Percentiles rank a stretch among this genome's conserved stretches.
Evolutionary conservation across 306 rosid genomes (phyloP).

Genomic region (Trichosanthes truncata): DNA sequence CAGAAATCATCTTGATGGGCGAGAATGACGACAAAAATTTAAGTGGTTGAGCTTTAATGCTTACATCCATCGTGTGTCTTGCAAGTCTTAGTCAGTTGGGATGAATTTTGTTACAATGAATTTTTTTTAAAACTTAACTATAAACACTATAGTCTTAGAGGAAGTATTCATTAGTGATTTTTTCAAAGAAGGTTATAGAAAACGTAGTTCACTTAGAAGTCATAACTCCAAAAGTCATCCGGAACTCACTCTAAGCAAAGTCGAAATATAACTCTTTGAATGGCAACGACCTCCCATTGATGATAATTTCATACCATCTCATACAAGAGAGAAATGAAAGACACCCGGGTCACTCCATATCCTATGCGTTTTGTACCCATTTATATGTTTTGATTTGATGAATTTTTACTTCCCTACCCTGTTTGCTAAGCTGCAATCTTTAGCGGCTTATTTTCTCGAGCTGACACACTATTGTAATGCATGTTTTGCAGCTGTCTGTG

Average conservation of each 20-base stretch:
- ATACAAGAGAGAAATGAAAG: not conserved
- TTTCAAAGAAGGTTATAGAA: not conserved
- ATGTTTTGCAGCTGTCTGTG: slow-evolving; percentile 56
- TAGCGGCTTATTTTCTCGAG: not conserved
- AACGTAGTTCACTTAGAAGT: not conserved
- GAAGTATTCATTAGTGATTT: not conserved
- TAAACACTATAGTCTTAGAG: not conserved
- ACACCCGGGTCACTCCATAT: not conserved
- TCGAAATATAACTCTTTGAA: not conserved
- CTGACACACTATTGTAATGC: not conserved
- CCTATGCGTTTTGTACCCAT: not conserved
- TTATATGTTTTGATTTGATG: not conserved
- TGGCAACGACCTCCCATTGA: not conserved
- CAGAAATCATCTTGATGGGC: not conserved
- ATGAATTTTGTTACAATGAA: not conserved
- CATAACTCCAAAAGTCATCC: not conserved
- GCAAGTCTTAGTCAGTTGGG: not conserved
- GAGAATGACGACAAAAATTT: not conserved
- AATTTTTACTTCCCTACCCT: not conserved
- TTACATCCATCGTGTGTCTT: not conserved
- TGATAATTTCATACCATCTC: not conserved
- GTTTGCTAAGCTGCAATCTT: not conserved
- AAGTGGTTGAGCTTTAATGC: not conserved
- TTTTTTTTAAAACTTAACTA: not conserved
- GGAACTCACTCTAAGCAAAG: not conserved